A percentile compares a stretch with the other conserved stretches of the same genome.
These are phyloP conservation scores for Podila horticola DNA, from an alignment of 192 early-diverging fungal genomes.

Conservation along the genomic window DNA sequence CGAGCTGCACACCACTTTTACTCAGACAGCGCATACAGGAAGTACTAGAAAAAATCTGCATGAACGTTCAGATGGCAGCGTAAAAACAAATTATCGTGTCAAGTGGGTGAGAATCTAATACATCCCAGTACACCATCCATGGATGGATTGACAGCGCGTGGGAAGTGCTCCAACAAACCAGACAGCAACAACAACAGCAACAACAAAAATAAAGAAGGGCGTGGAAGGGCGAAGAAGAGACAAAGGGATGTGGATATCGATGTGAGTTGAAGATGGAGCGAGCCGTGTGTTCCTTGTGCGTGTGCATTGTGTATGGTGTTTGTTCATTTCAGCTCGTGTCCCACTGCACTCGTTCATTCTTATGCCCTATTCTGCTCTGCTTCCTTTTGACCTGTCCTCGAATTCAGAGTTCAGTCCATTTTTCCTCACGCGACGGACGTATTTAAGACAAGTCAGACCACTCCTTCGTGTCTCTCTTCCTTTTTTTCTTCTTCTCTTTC, in stretches of 20 bases:
- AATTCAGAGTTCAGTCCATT: too few relatives aligned
- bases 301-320: neutral
- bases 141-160: too few relatives aligned
- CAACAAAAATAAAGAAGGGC: too few relatives aligned
- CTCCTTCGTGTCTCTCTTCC: neutral
- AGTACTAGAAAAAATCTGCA: neutral
- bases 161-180: too few relatives aligned
- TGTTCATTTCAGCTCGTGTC: neutral
- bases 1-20: too few relatives aligned
- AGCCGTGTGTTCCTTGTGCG: neutral
- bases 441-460: neutral
- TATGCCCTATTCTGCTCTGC: neutral
- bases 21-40: neutral
- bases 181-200: too few relatives aligned
- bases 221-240: neutral
- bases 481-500: slow-evolving; percentile 8
- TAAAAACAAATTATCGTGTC: neutral
- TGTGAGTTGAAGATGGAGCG: neutral
- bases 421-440: too few relatives aligned
- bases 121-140: too few relatives aligned
- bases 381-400: too few relatives aligned
- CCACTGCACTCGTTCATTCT: too few relatives aligned
- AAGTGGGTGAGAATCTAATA: neutral
- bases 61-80: neutral
- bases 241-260: neutral